Conservation (phyloP, 1,139 yeast genomes). For the Oligophagozyma castellii region DNA sequence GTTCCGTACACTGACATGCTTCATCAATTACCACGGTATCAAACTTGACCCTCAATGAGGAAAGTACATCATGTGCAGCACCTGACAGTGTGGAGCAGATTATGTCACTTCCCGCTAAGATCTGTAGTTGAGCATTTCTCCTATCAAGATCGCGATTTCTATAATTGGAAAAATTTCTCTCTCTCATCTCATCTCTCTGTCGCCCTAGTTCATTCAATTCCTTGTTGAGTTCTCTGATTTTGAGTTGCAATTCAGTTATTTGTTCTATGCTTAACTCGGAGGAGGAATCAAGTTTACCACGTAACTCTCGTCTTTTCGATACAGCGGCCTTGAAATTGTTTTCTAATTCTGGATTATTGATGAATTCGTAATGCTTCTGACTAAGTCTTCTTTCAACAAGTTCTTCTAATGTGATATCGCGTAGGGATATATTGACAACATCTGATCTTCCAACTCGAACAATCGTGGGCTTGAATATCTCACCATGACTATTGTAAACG, state of each 20-base stretch:
- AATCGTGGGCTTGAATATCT: constrained; percentile 46
- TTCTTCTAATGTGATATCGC: constrained; percentile 78
- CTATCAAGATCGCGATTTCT: constrained; percentile 72
- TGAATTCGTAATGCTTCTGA: constrained; percentile 28
- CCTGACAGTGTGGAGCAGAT: constrained; percentile 92
- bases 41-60: constrained; percentile 60
- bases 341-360: constrained; percentile 23
- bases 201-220: constrained; percentile 58
- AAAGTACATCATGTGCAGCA: constrained; percentile 79
- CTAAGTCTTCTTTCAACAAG: constrained; percentile 58
- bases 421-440: constrained; percentile 71
- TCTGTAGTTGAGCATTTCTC: constrained; percentile 57
- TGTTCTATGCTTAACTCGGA: constrained; percentile 21
- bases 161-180: constrained; percentile 47
- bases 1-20: constrained; percentile 95
- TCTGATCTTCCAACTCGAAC: constrained; percentile 91
- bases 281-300: constrained; percentile 18
- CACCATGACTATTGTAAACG: constrained; percentile 45
- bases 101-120: constrained; percentile 67
- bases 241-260: constrained; percentile 33
- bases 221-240: constrained; percentile 41
- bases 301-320: constrained; percentile 15
- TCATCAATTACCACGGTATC: constrained; percentile 96
- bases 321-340: constrained; percentile 18
- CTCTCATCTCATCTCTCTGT: constrained; percentile 68